Evolutionary conservation across 2,329 filamentous ascomycete species (phyloP).

Genomic region (Penicillium sp.): DNA sequence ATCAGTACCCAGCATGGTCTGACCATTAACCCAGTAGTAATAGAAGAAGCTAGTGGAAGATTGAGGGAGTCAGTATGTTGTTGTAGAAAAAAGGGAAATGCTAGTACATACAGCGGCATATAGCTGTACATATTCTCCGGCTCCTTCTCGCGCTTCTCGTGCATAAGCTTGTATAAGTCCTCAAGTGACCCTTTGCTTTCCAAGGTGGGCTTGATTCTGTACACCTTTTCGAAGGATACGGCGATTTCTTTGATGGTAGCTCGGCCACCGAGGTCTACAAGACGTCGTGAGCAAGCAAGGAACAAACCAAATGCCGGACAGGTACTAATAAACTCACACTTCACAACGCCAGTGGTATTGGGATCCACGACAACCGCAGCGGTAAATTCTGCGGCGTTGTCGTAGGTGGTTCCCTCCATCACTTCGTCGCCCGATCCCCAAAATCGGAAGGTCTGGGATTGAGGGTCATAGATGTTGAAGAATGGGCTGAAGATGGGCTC

Average conservation of each 20-base stretch:
- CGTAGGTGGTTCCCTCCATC: conserved; percentile 41
- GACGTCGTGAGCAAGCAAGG: neutral
- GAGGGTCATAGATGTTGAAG: conserved; percentile 25
- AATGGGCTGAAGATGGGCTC: conserved; percentile 32
- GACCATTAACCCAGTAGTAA: conserved; percentile 19
- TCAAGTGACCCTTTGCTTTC: conserved; percentile 22
- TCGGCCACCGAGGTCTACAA: conserved; percentile 38
- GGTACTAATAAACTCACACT: too few relatives aligned
- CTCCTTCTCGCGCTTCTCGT: conserved; percentile 12
- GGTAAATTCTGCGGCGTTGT: conserved; percentile 38
- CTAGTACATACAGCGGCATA: too few relatives aligned
- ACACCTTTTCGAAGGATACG: conserved; percentile 24
- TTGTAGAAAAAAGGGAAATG: too few relatives aligned
- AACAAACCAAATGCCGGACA: too few relatives aligned
- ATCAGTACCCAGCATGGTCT: conserved; percentile 8
- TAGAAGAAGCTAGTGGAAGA: conserved; percentile 15
- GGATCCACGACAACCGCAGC: conserved; percentile 32
- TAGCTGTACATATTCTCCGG: conserved; percentile 17
- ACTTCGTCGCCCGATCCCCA: conserved; percentile 41
- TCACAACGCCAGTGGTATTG: conserved; percentile 16
- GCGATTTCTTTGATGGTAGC: conserved; percentile 27
- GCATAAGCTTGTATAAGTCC: conserved; percentile 30
- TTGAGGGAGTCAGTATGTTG: neutral
- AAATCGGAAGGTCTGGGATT: conserved; percentile 27
- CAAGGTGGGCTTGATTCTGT: conserved; percentile 21